These are phyloP conservation scores for Dissophora globulifera DNA, from an alignment of 192 early-diverging fungal species.

Conservation along the genomic window DNA sequence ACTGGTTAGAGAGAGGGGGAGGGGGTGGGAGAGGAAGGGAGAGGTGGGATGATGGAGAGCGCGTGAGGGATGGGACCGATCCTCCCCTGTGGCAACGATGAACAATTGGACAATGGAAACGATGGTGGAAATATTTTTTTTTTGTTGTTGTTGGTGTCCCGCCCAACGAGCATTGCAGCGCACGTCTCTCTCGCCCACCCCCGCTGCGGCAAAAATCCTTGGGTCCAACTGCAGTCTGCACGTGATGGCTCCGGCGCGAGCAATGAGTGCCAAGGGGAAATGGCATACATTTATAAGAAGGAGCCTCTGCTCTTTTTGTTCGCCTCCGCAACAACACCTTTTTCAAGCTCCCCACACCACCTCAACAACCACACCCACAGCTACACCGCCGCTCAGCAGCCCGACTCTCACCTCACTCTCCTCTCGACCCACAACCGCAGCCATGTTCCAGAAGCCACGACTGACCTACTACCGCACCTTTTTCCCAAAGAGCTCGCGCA, in stretches of 20 bases:
- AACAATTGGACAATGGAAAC: neutral
- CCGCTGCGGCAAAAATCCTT: too few relatives aligned
- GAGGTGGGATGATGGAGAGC: too few relatives aligned
- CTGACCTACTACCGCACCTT: slow-evolving; percentile 55
- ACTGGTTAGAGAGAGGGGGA: neutral
- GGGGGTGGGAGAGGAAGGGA: too few relatives aligned
- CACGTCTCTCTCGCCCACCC: too few relatives aligned
- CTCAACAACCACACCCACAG: neutral
- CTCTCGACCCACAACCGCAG: neutral
- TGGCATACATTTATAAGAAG: neutral
- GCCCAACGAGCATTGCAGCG: neutral
- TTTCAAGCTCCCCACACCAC: too few relatives aligned
- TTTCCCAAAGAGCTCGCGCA: slow-evolving; percentile 44
- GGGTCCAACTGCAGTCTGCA: too few relatives aligned
- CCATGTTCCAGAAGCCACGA: slow-evolving; percentile 51
- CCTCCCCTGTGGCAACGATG: neutral
- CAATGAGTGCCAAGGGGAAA: too few relatives aligned
- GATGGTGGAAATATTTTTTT: too few relatives aligned
- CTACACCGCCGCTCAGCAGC: neutral
- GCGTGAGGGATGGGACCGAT: neutral
- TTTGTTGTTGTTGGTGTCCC: too few relatives aligned
- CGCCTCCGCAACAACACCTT: too few relatives aligned
- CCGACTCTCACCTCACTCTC: neutral
- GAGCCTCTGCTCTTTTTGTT: neutral
- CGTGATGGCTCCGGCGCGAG: too few relatives aligned